Evolutionary conservation across 2,329 filamentous ascomycete species (phyloP).

Genomic region (Alternaria sp.): DNA sequence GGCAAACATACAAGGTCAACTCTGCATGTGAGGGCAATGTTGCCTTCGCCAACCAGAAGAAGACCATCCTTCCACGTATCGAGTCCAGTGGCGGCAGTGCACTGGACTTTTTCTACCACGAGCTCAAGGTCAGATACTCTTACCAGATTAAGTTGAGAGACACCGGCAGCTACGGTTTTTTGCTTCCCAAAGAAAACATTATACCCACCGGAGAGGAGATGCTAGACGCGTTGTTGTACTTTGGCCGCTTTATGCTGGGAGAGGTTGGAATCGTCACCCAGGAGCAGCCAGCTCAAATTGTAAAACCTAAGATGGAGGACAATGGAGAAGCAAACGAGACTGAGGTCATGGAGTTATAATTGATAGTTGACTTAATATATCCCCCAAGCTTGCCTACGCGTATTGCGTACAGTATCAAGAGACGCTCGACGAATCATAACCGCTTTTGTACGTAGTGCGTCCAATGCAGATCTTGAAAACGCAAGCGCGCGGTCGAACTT

Average conservation of each 20-base stretch:
- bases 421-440: not conserved
- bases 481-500: not conserved
- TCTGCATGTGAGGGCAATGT: slow-evolving; percentile 88
- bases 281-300: not conserved
- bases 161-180: slow-evolving; percentile 91
- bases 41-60: slow-evolving; percentile 45
- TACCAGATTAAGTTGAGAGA: slow-evolving; percentile 96
- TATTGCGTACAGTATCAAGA: not conserved
- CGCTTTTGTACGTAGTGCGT: slow-evolving; percentile 1
- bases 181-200: slow-evolving; percentile 86
- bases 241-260: slow-evolving; percentile 78
- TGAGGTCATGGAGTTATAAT: slow-evolving; percentile 15
- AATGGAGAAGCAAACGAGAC: not conserved
- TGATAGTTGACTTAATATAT: not conserved
- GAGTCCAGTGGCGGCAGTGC: slow-evolving; percentile 84
- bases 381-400: not conserved
- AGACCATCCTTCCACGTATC: slow-evolving; percentile 61
- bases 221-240: slow-evolving; percentile 81
- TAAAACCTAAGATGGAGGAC: not conserved
- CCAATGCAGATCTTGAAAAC: not conserved
- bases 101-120: slow-evolving; percentile 95
- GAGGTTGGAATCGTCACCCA: slow-evolving; percentile 43
- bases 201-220: slow-evolving; percentile 89
- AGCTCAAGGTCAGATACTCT: slow-evolving; percentile 80
- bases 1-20: slow-evolving; percentile 71